These are phyloP conservation scores for Oehlia diaphana DNA, from an alignment of 192 early-diverging fungal genomes.

Conservation along the genomic window DNA sequence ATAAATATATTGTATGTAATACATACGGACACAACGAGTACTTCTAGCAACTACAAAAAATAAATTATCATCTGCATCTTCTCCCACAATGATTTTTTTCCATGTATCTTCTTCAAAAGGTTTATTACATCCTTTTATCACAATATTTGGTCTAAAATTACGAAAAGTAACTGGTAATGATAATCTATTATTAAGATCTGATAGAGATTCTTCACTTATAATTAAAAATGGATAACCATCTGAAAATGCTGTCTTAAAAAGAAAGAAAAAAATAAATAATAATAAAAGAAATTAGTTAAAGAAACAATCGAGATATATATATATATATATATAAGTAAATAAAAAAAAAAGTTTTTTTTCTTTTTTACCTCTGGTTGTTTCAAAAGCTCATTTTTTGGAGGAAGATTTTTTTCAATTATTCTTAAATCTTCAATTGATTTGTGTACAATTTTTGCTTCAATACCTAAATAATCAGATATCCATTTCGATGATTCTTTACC, in stretches of 20 bases:
- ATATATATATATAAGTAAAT: neutral
- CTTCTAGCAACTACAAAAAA: slow-evolving; percentile 58
- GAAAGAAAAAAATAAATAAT: neutral
- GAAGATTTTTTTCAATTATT: slow-evolving; percentile 46
- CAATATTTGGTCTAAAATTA: slow-evolving; percentile 81
- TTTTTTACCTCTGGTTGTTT: slow-evolving; percentile 29
- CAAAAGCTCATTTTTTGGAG: slow-evolving; percentile 36
- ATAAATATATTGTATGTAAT: neutral
- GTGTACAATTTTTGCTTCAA: slow-evolving; percentile 41
- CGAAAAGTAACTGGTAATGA: slow-evolving; percentile 44
- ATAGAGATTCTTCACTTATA: slow-evolving; percentile 55
- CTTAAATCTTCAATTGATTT: slow-evolving; percentile 51
- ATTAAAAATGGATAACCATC: slow-evolving; percentile 78
- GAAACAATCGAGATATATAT: neutral
- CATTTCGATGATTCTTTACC: slow-evolving; percentile 64
- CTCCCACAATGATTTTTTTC: slow-evolving; percentile 42
- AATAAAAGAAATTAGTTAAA: neutral
- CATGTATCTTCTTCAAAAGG: slow-evolving; percentile 76
- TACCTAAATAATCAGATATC: slow-evolving; percentile 52
- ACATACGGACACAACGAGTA: slow-evolving; percentile 46
- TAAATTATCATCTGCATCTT: slow-evolving; percentile 27
- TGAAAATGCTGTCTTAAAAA: slow-evolving; percentile 68
- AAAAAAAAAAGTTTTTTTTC: neutral
- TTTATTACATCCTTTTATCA: slow-evolving; percentile 43
- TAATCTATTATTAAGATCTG: slow-evolving; percentile 62